phyloP scores from a whole-genome alignment of 2,329 filamentous ascomycete genomes.

The Eutypella sp. region DNA sequence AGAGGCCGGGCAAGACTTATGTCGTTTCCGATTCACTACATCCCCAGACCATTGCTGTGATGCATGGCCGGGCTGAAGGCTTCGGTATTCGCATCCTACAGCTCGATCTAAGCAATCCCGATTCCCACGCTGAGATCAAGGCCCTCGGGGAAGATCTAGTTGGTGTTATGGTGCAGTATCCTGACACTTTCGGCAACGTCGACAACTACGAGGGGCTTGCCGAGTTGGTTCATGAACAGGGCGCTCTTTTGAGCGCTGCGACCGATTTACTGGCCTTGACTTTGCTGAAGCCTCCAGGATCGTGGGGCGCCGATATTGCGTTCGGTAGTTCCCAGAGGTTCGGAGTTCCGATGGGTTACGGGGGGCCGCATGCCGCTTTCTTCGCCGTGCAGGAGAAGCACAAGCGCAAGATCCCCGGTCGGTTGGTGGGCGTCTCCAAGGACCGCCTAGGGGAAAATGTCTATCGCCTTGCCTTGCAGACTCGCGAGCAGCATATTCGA shows the following conservation, averaged over 20 bases:
- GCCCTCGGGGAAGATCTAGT: slow-evolving; percentile 76
- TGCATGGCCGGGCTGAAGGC: slow-evolving; percentile 81
- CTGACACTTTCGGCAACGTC: slow-evolving; percentile 79
- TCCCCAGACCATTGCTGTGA: slow-evolving; percentile 78
- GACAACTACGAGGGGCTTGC: slow-evolving; percentile 70
- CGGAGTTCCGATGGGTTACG: slow-evolving; percentile 86
- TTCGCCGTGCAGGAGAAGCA: slow-evolving; percentile 87
- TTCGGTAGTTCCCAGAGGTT: slow-evolving; percentile 91
- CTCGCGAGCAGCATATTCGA: slow-evolving; percentile 91
- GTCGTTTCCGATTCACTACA: slow-evolving; percentile 80
- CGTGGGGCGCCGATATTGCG: slow-evolving; percentile 92
- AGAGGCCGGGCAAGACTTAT: slow-evolving; percentile 71
- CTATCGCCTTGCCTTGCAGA: slow-evolving; percentile 81
- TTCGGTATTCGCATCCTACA: slow-evolving; percentile 78
- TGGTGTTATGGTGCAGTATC: slow-evolving; percentile 92
- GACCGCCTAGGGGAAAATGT: slow-evolving; percentile 79
- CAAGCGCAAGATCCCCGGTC: slow-evolving; percentile 91
- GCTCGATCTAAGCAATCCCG: slow-evolving; percentile 64
- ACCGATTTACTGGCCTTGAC: slow-evolving; percentile 88
- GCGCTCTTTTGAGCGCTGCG: slow-evolving; percentile 77
- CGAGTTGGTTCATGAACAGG: slow-evolving; percentile 70
- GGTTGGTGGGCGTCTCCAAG: slow-evolving; percentile 86
- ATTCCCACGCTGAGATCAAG: slow-evolving; percentile 58
- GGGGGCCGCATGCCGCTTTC: slow-evolving; percentile 94
- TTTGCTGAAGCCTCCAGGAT: slow-evolving; percentile 80